Evolutionary conservation across 140 eudicot species (phyloP).

Genomic region (Erigeron philadelphicus): DNA sequence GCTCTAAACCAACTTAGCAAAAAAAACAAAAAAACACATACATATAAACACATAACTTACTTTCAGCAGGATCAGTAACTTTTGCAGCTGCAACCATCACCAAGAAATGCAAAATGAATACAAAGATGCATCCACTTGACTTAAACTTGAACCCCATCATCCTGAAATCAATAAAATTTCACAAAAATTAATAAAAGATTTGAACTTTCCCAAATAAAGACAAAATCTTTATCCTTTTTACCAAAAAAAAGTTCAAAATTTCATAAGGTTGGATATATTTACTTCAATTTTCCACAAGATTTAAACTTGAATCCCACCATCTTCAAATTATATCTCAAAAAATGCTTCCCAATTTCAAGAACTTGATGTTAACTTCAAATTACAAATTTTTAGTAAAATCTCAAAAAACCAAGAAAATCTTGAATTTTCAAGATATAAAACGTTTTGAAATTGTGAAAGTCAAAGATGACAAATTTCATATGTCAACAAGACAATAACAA

Average conservation of each 20-base stretch:
- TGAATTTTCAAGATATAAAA: slow-evolving; percentile 12
- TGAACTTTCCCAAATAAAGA: neutral
- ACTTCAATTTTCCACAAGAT: slow-evolving; percentile 33
- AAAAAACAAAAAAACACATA: neutral
- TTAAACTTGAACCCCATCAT: slow-evolving; percentile 41
- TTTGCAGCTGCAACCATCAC: slow-evolving; percentile 30
- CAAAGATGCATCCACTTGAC: slow-evolving; percentile 29
- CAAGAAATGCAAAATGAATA: slow-evolving; percentile 24
- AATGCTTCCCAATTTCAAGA: slow-evolving; percentile 8
- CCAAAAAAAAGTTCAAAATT: no score
- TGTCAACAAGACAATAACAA: neutral
- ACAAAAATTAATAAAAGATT: neutral
- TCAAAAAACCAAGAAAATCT: slow-evolving; percentile 5
- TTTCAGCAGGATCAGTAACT: slow-evolving; percentile 42
- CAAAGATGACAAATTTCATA: slow-evolving; percentile 2
- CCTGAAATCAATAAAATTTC: slow-evolving; percentile 24
- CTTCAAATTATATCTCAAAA: slow-evolving; percentile 15
- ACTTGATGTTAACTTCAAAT: neutral
- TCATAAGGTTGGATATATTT: neutral
- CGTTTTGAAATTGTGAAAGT: slow-evolving; percentile 10
- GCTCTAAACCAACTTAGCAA: neutral
- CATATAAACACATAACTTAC: neutral
- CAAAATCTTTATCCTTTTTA: no score
- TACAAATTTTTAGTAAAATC: neutral
- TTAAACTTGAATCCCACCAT: slow-evolving; percentile 27